These are phyloP conservation scores for Aspergillus proliferans DNA, from an alignment of 2,329 filamentous ascomycete species.

Conservation along the genomic window DNA sequence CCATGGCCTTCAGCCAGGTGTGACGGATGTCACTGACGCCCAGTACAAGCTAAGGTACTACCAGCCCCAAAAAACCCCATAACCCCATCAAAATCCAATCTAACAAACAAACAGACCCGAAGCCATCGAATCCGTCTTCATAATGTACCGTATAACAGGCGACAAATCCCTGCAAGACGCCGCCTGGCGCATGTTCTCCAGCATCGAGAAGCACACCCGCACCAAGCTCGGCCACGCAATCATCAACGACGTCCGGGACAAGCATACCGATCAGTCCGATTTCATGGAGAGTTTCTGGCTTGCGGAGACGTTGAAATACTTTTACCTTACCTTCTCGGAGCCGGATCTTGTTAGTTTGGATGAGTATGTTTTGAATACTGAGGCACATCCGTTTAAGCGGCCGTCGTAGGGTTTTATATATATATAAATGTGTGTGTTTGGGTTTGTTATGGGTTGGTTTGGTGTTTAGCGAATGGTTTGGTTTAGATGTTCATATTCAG, in stretches of 20 bases:
- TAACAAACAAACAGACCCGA: slow-evolving; percentile 37
- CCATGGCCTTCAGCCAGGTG: slow-evolving; percentile 21
- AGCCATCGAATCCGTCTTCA: slow-evolving; percentile 57
- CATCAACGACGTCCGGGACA: slow-evolving; percentile 36
- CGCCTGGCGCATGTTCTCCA: slow-evolving; percentile 47
- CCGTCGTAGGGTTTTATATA: slow-evolving; percentile 2
- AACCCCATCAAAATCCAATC: background rate
- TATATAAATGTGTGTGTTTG: background rate
- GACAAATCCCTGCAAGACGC: slow-evolving; percentile 42
- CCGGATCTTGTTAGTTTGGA: slow-evolving; percentile 36
- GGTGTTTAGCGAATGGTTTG: background rate
- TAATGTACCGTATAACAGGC: slow-evolving; percentile 55
- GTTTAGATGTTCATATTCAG: background rate
- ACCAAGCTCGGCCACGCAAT: slow-evolving; percentile 41
- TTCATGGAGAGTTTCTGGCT: slow-evolving; percentile 43
- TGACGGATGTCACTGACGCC: slow-evolving; percentile 20
- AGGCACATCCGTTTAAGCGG: slow-evolving; percentile 35
- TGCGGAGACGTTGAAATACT: slow-evolving; percentile 42
- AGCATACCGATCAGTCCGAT: slow-evolving; percentile 24
- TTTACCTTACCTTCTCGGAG: slow-evolving; percentile 41
- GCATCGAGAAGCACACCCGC: slow-evolving; percentile 38
- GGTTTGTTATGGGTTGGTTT: background rate
- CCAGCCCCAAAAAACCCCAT: background rate
- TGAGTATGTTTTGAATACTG: slow-evolving; percentile 42
- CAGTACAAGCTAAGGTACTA: slow-evolving; percentile 28